Percentiles rank a stretch among this genome's conserved stretches.
phyloP scores from a whole-genome alignment of 768 basidiomycete species.

The Lactarius hatsudake region DNA sequence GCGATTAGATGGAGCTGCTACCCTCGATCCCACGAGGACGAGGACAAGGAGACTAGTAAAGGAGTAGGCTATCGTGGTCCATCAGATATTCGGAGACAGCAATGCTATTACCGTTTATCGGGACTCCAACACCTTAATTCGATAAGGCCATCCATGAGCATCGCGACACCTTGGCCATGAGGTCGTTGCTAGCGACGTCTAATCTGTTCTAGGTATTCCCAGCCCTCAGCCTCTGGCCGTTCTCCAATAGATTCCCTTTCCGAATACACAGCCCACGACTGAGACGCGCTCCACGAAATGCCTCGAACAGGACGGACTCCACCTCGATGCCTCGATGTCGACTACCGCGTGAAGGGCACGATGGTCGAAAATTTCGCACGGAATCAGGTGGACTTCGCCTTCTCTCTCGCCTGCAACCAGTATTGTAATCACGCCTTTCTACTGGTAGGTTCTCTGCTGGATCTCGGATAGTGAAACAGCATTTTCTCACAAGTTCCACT shows the following conservation, averaged over 20 bases:
- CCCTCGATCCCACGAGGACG: neutral
- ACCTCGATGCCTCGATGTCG: neutral
- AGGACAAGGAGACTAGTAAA: slow-evolving; percentile 1
- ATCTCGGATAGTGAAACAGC: neutral
- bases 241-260: neutral
- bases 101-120: neutral
- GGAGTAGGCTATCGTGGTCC: slow-evolving; percentile 5
- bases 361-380: slow-evolving; percentile 15
- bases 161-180: neutral
- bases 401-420: neutral
- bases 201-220: neutral
- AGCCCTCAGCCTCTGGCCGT: neutral
- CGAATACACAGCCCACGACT: neutral
- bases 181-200: neutral
- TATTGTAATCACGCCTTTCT: neutral
- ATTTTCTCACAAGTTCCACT: neutral
- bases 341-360: neutral
- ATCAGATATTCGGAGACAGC: neutral
- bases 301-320: neutral
- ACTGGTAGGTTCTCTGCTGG: neutral
- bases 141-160: neutral
- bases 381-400: neutral
- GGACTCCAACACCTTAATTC: neutral
- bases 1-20: slow-evolving; percentile 4
- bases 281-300: neutral